Conservation (phyloP, 1,284 basidiomycete species). For the Ganoderma resinaceum region DNA sequence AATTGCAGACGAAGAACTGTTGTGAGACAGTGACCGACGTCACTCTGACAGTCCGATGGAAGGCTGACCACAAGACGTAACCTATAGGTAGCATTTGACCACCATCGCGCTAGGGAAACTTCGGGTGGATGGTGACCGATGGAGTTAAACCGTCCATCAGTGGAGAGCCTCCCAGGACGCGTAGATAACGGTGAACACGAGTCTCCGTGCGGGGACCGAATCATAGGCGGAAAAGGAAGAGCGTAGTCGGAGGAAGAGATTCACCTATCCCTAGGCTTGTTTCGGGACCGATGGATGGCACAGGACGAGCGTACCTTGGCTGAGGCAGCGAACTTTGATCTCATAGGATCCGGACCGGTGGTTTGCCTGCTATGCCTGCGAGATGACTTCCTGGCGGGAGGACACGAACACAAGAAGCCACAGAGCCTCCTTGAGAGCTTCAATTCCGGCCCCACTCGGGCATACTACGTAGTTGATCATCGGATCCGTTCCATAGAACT, state of each 20-base stretch:
- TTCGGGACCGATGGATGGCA: neutral
- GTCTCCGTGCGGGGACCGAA: neutral
- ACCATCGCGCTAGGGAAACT: neutral
- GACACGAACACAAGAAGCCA: neutral
- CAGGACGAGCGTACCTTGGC: neutral
- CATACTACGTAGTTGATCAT: neutral
- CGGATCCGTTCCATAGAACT: neutral
- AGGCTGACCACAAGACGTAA: slow-evolving; percentile 1
- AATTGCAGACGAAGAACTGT: neutral
- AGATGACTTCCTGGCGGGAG: neutral
- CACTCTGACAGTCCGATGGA: neutral
- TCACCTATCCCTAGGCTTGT: neutral
- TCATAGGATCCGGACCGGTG: too few relatives aligned
- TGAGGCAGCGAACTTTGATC: too few relatives aligned
- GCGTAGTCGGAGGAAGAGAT: neutral
- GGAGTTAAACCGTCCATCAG: neutral
- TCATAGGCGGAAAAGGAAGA: neutral
- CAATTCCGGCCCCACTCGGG: neutral
- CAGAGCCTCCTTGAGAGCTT: neutral
- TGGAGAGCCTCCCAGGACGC: neutral
- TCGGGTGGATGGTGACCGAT: neutral
- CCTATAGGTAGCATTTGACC: slow-evolving; percentile 1
- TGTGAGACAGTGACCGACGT: neutral
- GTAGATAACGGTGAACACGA: neutral
- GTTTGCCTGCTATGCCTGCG: neutral